Conservation (phyloP, 208 protist species). For the Angomonas ambiguus region DNA sequence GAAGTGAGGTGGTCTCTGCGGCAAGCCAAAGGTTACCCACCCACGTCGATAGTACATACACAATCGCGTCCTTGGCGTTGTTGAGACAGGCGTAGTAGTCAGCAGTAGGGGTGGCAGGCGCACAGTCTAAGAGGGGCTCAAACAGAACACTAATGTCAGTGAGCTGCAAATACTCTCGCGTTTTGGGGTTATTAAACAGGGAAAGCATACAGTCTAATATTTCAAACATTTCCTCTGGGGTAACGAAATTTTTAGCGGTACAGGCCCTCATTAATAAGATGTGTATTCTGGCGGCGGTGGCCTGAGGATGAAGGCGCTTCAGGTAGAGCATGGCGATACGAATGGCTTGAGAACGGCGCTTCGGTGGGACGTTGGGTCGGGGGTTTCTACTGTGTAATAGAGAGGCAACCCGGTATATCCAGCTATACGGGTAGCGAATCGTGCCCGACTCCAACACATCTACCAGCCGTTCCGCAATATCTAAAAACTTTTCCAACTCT, state of each 20-base stretch:
- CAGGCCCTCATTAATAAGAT: conserved; percentile 61
- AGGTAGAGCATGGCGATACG: conserved; percentile 56
- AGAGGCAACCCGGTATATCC: conserved; percentile 71
- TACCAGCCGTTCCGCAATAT: conserved; percentile 47
- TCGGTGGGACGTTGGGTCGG: conserved; percentile 37
- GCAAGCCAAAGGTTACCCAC: conserved; percentile 71
- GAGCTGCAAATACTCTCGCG: conserved; percentile 61
- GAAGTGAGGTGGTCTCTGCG: conserved; percentile 68
- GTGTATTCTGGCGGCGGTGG: conserved; percentile 51
- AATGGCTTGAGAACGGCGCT: conserved; percentile 48
- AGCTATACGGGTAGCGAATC: conserved; percentile 67
- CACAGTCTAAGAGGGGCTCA: conserved; percentile 61
- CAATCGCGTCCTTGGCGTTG: conserved; percentile 71
- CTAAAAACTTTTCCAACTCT: conserved; percentile 65
- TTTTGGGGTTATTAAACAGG: conserved; percentile 63
- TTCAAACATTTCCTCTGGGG: conserved; percentile 52
- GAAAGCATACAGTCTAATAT: conserved; percentile 52
- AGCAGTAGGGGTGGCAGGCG: conserved; percentile 17
- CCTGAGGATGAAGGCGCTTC: conserved; percentile 23
- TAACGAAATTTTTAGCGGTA: conserved; percentile 51
- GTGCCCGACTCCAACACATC: conserved; percentile 38
- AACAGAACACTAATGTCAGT: conserved; percentile 76
- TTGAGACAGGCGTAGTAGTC: conserved; percentile 56
- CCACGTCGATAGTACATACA: conserved; percentile 66
- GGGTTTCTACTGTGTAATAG: conserved; percentile 49